Evolutionary conservation across 306 rosid species (phyloP).

Genomic region (Glycine latifolia): DNA sequence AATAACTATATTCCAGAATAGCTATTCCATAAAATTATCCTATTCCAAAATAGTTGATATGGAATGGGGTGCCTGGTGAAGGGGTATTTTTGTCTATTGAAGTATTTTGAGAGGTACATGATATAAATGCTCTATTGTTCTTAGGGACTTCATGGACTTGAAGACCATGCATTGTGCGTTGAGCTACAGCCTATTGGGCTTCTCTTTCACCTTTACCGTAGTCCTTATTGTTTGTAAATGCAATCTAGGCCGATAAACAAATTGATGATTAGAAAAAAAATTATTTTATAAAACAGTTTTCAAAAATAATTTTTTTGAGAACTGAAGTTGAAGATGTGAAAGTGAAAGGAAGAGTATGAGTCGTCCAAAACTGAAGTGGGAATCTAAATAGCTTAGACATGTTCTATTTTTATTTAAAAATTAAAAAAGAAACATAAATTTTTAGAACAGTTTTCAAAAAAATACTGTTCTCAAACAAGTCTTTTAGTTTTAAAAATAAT

Average conservation of each 20-base stretch:
- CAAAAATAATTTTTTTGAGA: background rate
- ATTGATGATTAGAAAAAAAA: background rate
- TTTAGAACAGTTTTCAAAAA: background rate
- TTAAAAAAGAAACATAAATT: too few species aligned
- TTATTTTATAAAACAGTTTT: background rate
- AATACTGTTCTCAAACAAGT: background rate
- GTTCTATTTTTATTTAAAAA: background rate
- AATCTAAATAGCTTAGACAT: background rate
- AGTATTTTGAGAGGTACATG: too few species aligned
- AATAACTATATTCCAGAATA: too few species aligned
- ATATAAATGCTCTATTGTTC: conserved; percentile 10
- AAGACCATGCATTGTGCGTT: conserved; percentile 70
- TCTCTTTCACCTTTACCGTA: conserved; percentile 74
- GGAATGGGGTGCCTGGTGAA: too few species aligned
- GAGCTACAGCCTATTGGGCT: conserved; percentile 70
- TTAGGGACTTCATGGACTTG: conserved; percentile 44
- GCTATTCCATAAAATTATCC: too few species aligned
- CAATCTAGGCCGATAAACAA: conserved; percentile 54
- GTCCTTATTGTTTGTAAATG: conserved; percentile 69
- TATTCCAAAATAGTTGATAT: too few species aligned
- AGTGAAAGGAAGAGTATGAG: background rate
- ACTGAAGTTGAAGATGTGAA: background rate
- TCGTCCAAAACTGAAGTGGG: background rate
- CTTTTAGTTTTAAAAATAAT: background rate
- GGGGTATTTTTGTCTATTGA: too few species aligned